Evolutionary conservation across 306 rosid species (phyloP).

Genomic region (Mimosa bimucronata): DNA sequence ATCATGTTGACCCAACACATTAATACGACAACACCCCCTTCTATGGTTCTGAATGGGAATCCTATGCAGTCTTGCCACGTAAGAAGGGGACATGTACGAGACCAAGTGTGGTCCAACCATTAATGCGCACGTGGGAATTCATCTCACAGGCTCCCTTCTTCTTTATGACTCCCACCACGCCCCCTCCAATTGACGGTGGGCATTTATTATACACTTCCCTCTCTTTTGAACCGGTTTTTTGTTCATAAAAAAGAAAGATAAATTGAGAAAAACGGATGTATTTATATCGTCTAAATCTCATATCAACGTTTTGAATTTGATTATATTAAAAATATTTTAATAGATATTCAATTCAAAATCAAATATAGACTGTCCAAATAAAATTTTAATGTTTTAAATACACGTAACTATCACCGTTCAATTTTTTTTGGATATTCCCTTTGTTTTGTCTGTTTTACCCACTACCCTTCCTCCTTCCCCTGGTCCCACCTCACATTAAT

Average conservation of each 20-base stretch:
- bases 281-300: no score
- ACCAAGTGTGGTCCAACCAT: constrained; percentile 15
- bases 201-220: neutral
- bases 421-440: no score
- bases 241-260: no score
- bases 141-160: neutral
- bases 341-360: no score
- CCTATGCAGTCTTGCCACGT: constrained; percentile 41
- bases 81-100: constrained; percentile 11
- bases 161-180: neutral
- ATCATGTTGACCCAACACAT: constrained; percentile 37
- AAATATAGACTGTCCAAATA: no score
- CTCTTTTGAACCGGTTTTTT: no score
- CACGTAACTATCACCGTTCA: no score
- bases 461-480: neutral
- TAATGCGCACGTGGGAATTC: constrained; percentile 44
- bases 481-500: neutral
- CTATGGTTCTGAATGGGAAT: constrained; percentile 32
- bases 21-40: constrained; percentile 27
- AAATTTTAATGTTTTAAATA: no score
- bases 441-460: constrained; percentile 31
- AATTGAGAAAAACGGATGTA: no score
- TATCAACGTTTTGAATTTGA: no score
- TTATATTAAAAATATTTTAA: no score
- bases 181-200: neutral